Conservation (phyloP, 805 yeast genomes). For the Dipodascus geniculatus region DNA sequence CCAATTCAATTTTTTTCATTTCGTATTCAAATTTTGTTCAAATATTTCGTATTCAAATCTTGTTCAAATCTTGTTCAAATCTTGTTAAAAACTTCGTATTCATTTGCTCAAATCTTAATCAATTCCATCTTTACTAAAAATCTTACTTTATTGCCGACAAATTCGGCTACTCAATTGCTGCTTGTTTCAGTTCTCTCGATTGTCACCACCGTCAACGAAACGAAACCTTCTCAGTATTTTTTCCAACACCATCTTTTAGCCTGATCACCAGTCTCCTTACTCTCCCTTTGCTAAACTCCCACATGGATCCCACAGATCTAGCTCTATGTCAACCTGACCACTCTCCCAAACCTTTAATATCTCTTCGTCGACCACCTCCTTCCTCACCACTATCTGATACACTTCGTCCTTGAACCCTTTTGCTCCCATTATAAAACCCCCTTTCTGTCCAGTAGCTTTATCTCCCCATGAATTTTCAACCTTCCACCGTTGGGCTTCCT, state of each 20-base stretch:
- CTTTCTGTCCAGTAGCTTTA: slow-evolving; percentile 47
- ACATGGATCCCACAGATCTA: neutral
- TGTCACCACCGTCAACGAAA: too few species aligned
- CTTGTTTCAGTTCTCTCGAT: too few species aligned
- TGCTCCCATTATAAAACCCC: slow-evolving; percentile 61
- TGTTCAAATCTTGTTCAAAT: too few species aligned
- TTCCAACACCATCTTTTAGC: neutral
- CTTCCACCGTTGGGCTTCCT: slow-evolving; percentile 49
- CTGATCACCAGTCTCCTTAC: neutral
- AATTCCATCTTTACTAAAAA: too few species aligned
- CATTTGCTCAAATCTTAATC: too few species aligned
- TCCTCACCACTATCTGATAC: slow-evolving; percentile 55
- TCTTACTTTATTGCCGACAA: too few species aligned
- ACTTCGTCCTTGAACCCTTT: slow-evolving; percentile 65
- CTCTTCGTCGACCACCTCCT: slow-evolving; percentile 34
- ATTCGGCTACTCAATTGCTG: too few species aligned
- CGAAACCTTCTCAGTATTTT: neutral
- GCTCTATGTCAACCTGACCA: neutral
- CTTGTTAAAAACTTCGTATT: too few species aligned
- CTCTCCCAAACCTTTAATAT: neutral
- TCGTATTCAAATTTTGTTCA: too few species aligned
- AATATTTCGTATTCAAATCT: too few species aligned
- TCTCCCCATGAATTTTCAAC: slow-evolving; percentile 76
- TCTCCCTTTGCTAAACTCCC: neutral
- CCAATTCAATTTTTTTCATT: too few species aligned